Percentiles rank a stretch among this genome's conserved stretches.
These are phyloP conservation scores for Globisporangium uncinulatum DNA, from an alignment of 352 stramenopile species.

Conservation along the genomic window DNA sequence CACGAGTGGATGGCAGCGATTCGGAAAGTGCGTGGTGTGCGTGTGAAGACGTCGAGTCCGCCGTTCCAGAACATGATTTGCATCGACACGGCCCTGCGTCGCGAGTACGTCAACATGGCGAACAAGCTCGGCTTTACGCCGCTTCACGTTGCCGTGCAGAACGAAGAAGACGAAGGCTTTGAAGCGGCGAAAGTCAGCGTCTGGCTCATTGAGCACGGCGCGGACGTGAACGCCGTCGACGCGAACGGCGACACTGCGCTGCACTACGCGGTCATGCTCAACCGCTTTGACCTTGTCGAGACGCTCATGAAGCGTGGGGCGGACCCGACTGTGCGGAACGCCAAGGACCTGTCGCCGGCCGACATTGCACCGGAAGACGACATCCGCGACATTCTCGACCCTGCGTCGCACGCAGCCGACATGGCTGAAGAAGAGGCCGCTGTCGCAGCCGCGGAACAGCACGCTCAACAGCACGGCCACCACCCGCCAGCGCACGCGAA, in stretches of 20 bases:
- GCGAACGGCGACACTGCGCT: slow-evolving; percentile 81
- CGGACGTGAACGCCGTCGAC: slow-evolving; percentile 69
- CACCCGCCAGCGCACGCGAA: slow-evolving; percentile 16
- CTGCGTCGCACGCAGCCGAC: slow-evolving; percentile 30
- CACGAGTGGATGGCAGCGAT: slow-evolving; percentile 87
- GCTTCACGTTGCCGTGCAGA: slow-evolving; percentile 78
- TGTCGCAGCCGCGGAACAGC: slow-evolving; percentile 8
- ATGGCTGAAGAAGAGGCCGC: slow-evolving; percentile 18
- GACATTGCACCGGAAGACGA: slow-evolving; percentile 78
- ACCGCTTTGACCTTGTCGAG: slow-evolving; percentile 76
- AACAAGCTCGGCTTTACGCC: slow-evolving; percentile 82
- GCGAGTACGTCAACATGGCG: slow-evolving; percentile 84
- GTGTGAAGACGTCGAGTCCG: slow-evolving; percentile 57
- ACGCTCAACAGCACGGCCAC: slow-evolving; percentile 4
- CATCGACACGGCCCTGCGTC: slow-evolving; percentile 72
- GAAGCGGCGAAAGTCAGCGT: slow-evolving; percentile 82
- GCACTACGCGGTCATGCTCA: slow-evolving; percentile 81
- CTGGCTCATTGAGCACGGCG: slow-evolving; percentile 86
- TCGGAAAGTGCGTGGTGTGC: slow-evolving; percentile 78
- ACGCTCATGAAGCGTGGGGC: slow-evolving; percentile 85
- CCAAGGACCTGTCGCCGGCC: slow-evolving; percentile 51
- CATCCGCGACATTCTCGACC: slow-evolving; percentile 70
- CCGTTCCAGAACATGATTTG: slow-evolving; percentile 89
- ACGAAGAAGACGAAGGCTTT: slow-evolving; percentile 87
- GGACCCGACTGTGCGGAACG: slow-evolving; percentile 68